A percentile compares a stretch with the other conserved stretches of the same genome.
These are phyloP conservation scores for Fragilaria radians DNA, from an alignment of 108 stramenopile genomes.

Conservation along the genomic window DNA sequence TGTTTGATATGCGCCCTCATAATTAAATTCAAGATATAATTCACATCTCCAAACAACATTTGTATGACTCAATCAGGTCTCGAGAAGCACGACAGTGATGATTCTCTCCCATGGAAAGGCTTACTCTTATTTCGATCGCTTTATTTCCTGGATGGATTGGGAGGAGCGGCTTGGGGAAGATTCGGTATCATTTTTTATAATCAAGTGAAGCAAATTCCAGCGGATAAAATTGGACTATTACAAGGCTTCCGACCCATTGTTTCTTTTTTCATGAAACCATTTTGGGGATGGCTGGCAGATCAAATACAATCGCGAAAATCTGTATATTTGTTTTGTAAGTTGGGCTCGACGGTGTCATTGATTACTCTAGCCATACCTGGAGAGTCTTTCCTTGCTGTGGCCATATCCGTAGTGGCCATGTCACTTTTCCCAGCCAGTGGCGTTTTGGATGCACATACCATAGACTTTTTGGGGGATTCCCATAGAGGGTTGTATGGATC, in stretches of 20 bases:
- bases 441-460: constrained; percentile 33
- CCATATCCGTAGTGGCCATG: constrained; percentile 17
- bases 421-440: constrained; percentile 32
- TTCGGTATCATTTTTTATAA: constrained; percentile 44
- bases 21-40: no score
- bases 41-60: no score
- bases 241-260: constrained; percentile 25
- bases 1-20: no score
- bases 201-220: constrained; percentile 20
- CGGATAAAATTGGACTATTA: constrained; percentile 29
- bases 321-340: constrained; percentile 33
- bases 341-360: constrained; percentile 16
- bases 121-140: constrained; percentile 31
- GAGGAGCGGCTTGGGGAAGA: constrained; percentile 40
- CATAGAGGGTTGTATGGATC: constrained; percentile 35
- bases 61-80: no score
- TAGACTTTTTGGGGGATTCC: constrained; percentile 33
- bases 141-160: constrained; percentile 38
- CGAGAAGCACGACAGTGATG: background rate
- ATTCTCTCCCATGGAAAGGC: constrained; percentile 10
- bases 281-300: constrained; percentile 35
- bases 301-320: constrained; percentile 28
- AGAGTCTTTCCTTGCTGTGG: constrained; percentile 9
- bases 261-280: constrained; percentile 14
- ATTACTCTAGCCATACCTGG: constrained; percentile 28